phyloP scores from a whole-genome alignment of 192 early-diverging fungal species.

The Rhizoclosmatium sp. region DNA sequence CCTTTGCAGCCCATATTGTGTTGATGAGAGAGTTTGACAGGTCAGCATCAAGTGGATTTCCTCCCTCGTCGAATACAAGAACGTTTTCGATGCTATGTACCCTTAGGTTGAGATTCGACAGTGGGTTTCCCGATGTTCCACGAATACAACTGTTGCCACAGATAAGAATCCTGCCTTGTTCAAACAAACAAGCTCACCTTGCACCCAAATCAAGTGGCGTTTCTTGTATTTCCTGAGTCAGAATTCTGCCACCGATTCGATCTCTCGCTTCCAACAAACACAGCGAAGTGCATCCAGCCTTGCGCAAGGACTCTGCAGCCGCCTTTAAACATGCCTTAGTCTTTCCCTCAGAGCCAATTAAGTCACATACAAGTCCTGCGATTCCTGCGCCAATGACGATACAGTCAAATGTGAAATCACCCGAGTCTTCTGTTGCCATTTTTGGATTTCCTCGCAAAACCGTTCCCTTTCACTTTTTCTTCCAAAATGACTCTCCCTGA shows the following conservation, averaged over 20 bases:
- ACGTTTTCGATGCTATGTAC: conserved; percentile 16
- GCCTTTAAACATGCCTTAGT: not conserved
- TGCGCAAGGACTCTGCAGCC: conserved; percentile 8
- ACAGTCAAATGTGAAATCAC: not conserved
- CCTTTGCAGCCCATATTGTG: conserved; percentile 18
- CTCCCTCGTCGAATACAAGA: conserved; percentile 7
- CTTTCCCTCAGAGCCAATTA: too few relatives aligned
- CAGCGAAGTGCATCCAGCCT: conserved; percentile 1
- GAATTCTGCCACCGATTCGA: conserved; percentile 33
- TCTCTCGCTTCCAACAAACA: conserved; percentile 21
- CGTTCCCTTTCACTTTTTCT: not conserved
- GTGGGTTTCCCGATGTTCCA: conserved; percentile 22
- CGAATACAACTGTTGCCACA: conserved; percentile 17
- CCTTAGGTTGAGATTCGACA: not conserved
- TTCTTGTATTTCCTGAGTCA: conserved; percentile 21
- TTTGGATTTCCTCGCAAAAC: not conserved
- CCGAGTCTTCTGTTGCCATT: not conserved
- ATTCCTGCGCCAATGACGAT: conserved; percentile 21
- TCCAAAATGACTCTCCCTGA: not conserved
- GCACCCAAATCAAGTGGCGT: conserved; percentile 20
- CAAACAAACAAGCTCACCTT: not conserved
- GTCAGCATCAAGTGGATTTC: not conserved
- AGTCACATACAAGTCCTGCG: conserved; percentile 1
- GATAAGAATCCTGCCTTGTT: not conserved
- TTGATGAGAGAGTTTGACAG: not conserved